These are phyloP conservation scores for Capronia epimyces DNA, from an alignment of 2,329 filamentous ascomycete genomes.

Conservation along the genomic window DNA sequence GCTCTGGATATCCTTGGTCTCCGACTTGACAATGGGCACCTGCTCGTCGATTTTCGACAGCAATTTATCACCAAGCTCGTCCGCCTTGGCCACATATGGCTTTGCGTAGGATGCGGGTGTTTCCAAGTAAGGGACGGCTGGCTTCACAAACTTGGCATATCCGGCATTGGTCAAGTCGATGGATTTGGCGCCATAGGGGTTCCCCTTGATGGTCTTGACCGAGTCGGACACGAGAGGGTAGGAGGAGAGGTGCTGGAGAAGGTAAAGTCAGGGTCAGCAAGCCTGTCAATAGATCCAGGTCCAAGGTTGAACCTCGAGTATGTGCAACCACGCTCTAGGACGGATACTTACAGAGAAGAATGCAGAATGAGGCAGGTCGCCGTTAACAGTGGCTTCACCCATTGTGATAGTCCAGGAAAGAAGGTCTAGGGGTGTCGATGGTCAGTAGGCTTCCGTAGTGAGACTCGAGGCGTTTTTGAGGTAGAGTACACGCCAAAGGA, in stretches of 20 bases:
- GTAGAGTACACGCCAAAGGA: not conserved
- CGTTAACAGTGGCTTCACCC: slow-evolving; percentile 46
- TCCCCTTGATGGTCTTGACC: slow-evolving; percentile 70
- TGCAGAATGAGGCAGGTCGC: slow-evolving; percentile 40
- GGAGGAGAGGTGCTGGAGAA: slow-evolving; percentile 67
- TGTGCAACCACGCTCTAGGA: not conserved
- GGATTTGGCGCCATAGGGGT: slow-evolving; percentile 78
- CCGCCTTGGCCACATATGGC: slow-evolving; percentile 78
- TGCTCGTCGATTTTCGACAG: slow-evolving; percentile 63
- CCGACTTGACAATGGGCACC: slow-evolving; percentile 70
- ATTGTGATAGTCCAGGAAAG: slow-evolving; percentile 31
- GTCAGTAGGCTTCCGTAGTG: not conserved
- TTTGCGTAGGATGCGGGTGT: slow-evolving; percentile 76
- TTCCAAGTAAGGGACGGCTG: slow-evolving; percentile 70
- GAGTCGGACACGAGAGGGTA: slow-evolving; percentile 80
- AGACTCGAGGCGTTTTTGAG: not conserved
- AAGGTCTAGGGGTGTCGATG: not conserved
- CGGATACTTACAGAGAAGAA: slow-evolving; percentile 30
- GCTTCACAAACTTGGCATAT: slow-evolving; percentile 70
- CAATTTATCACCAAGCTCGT: slow-evolving; percentile 68
- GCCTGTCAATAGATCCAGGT: not conserved
- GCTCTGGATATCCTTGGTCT: slow-evolving; percentile 63
- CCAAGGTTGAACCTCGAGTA: no score
- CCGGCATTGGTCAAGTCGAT: slow-evolving; percentile 68
- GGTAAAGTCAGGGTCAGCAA: slow-evolving; percentile 8